Evolutionary conservation across 2,329 filamentous ascomycete species (phyloP).

Genomic region (Escovopsis weberi): DNA sequence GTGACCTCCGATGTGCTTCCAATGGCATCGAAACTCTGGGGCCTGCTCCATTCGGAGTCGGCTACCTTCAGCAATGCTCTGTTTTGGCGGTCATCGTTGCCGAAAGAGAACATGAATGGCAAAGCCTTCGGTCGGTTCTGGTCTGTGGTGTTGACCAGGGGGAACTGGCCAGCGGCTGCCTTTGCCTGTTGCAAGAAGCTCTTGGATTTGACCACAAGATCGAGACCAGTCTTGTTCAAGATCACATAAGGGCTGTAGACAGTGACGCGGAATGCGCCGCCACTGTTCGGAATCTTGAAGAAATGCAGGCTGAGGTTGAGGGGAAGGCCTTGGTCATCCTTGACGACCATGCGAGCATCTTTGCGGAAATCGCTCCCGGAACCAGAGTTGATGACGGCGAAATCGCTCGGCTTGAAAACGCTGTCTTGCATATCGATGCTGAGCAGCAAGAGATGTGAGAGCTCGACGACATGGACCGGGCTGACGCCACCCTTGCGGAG

Average conservation of each 20-base stretch:
- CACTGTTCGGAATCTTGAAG: constrained; percentile 76
- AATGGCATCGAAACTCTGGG: constrained; percentile 94
- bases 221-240: constrained; percentile 85
- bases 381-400: constrained; percentile 90
- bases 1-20: constrained; percentile 84
- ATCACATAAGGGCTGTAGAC: constrained; percentile 92
- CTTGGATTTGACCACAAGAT: constrained; percentile 79
- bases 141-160: constrained; percentile 34
- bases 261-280: constrained; percentile 89
- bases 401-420: constrained; percentile 86
- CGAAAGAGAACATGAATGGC: constrained; percentile 94
- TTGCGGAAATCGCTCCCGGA: constrained; percentile 76
- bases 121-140: constrained; percentile 54
- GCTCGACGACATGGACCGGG: constrained; percentile 90
- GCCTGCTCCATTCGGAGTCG: constrained; percentile 90
- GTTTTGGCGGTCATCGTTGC: constrained; percentile 79
- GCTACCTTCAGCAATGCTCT: constrained; percentile 76
- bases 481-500: constrained; percentile 91
- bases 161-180: constrained; percentile 67
- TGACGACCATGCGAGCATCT: constrained; percentile 65
- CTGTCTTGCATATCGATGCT: constrained; percentile 96
- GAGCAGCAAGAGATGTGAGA: constrained; percentile 82
- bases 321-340: constrained; percentile 68
- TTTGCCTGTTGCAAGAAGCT: constrained; percentile 72
- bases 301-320: constrained; percentile 82